Percentiles rank a stretch among this genome's conserved stretches.
These are phyloP conservation scores for Lenwebbia sp. DNA, from an alignment of 345 rosid genomes.

Conservation along the genomic window DNA sequence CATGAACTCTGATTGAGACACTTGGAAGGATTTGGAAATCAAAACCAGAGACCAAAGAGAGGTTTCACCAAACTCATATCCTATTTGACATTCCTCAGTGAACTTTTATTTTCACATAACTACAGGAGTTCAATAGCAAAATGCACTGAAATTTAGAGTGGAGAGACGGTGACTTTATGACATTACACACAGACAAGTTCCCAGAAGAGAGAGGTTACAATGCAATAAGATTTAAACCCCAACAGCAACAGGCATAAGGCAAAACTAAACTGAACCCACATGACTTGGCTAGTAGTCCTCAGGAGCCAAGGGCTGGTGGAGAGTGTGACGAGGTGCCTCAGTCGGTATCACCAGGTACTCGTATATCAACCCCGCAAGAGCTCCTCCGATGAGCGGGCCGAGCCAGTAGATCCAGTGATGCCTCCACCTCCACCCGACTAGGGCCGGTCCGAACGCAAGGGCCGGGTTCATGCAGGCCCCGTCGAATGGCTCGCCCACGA, in stretches of 20 bases:
- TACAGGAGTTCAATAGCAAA: background rate
- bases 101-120: background rate
- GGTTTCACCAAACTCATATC: background rate
- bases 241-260: background rate
- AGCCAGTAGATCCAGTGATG: slow-evolving; percentile 53
- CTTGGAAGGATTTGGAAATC: background rate
- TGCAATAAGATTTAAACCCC: background rate
- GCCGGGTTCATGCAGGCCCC: slow-evolving; percentile 47
- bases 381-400: slow-evolving; percentile 37
- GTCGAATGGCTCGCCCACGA: slow-evolving; percentile 39
- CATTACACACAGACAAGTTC: background rate
- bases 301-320: slow-evolving; percentile 63
- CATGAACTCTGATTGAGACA: background rate
- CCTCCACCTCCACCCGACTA: slow-evolving; percentile 41
- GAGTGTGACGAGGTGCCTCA: slow-evolving; percentile 28
- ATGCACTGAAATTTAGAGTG: background rate
- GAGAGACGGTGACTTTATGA: background rate
- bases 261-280: background rate
- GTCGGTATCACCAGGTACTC: slow-evolving; percentile 44
- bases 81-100: background rate
- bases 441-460: slow-evolving; percentile 33
- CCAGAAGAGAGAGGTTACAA: background rate
- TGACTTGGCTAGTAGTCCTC: slow-evolving; percentile 43
- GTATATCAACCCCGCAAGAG: slow-evolving; percentile 31
- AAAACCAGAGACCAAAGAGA: background rate